phyloP scores from a whole-genome alignment of 202 grass and related monocot species.

The Setaria viridis region DNA sequence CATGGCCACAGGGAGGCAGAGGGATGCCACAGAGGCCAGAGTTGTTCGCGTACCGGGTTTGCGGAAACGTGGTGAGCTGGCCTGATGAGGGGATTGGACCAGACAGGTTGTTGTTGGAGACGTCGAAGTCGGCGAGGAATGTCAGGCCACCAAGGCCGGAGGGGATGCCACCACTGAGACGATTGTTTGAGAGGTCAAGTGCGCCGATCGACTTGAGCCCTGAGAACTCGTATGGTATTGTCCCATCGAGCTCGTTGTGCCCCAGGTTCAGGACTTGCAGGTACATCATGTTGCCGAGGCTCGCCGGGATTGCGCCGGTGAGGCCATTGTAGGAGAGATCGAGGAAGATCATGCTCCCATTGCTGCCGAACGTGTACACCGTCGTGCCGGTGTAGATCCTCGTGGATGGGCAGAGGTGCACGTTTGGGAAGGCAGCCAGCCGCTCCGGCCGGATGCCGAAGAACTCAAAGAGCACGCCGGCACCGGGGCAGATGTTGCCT shows the following conservation, averaged over 20 bases:
- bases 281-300: constrained; percentile 74
- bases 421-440: constrained; percentile 64
- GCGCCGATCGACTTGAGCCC: constrained; percentile 66
- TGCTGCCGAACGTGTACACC: constrained; percentile 63
- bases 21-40: constrained; percentile 87
- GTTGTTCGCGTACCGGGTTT: constrained; percentile 82
- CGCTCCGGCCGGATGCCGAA: constrained; percentile 81
- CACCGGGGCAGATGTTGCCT: constrained; percentile 91
- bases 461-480: constrained; percentile 95
- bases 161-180: constrained; percentile 72
- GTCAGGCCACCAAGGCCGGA: constrained; percentile 56
- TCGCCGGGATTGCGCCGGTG: constrained; percentile 60
- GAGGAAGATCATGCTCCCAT: constrained; percentile 96
- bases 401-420: constrained; percentile 74
- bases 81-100: constrained; percentile 77
- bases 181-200: constrained; percentile 91
- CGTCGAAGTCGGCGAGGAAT: constrained; percentile 78
- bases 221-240: constrained; percentile 67
- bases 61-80: constrained; percentile 78
- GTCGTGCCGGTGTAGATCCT: constrained; percentile 87
- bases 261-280: constrained; percentile 88
- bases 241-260: constrained; percentile 72
- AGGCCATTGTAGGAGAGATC: constrained; percentile 92
- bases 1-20: constrained; percentile 60
- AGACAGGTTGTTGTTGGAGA: constrained; percentile 88